Percentiles rank a stretch among this genome's conserved stretches.
These are phyloP conservation scores for Gentiana straminea DNA, from an alignment of 257 asterid genomes.

Conservation along the genomic window DNA sequence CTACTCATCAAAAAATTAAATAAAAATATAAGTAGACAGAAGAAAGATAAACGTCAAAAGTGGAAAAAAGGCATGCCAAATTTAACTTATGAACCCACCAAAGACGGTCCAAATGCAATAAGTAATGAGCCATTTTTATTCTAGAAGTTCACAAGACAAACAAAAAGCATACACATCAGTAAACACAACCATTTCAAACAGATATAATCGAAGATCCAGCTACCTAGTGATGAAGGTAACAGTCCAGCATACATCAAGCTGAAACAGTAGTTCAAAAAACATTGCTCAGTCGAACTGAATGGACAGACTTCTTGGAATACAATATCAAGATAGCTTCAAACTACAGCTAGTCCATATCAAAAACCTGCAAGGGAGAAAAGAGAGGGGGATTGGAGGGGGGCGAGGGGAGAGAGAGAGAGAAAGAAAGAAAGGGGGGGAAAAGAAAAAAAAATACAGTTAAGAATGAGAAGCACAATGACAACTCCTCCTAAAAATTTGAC, in stretches of 20 bases:
- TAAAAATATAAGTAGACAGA: too few relatives aligned
- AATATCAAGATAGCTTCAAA: conserved; percentile 38
- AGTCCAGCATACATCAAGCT: conserved; percentile 50
- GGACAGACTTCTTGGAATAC: conserved; percentile 30
- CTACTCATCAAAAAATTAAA: too few relatives aligned
- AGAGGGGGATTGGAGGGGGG: background rate
- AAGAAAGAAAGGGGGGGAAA: conserved; percentile 18
- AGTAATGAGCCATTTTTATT: too few relatives aligned
- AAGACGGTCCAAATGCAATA: too few relatives aligned
- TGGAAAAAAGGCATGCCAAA: too few relatives aligned
- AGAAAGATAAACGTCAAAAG: too few relatives aligned
- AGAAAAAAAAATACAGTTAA: conserved; percentile 25
- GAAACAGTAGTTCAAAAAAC: conserved; percentile 42
- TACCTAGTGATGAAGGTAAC: conserved; percentile 49
- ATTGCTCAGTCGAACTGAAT: conserved; percentile 38
- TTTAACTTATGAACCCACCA: too few relatives aligned
- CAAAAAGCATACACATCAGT: too few relatives aligned
- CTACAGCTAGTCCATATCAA: conserved; percentile 22
- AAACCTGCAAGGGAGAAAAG: conserved; percentile 46
- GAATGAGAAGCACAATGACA: conserved; percentile 24
- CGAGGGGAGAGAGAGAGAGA: conserved; percentile 20
- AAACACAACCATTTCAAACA: background rate
- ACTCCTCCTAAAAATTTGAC: conserved; percentile 26
- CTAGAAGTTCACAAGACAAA: too few relatives aligned
- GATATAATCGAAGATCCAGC: conserved; percentile 31